Evolutionary conservation across 2,329 filamentous ascomycete species (phyloP).

Genomic region (Remersonia thermophila): DNA sequence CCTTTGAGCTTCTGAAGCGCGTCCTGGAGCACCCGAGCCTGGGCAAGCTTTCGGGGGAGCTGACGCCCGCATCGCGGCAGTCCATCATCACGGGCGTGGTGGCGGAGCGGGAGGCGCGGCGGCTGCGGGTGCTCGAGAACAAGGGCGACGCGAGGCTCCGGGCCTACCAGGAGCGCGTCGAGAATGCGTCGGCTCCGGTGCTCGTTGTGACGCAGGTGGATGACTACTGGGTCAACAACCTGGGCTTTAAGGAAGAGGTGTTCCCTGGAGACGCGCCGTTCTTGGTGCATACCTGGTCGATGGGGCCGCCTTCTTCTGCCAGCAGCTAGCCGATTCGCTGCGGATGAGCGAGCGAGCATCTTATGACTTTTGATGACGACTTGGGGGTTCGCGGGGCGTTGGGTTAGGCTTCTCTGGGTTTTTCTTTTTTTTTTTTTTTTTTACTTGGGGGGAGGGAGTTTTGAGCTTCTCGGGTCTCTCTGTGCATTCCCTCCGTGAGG

Average conservation of each 20-base stretch:
- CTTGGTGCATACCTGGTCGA: constrained; percentile 16
- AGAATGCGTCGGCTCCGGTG: constrained; percentile 9
- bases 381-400: too few relatives aligned
- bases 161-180: constrained; percentile 11
- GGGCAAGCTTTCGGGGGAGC: constrained; percentile 38
- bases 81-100: constrained; percentile 39
- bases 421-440: background rate
- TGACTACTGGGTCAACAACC: constrained; percentile 17
- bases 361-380: constrained; percentile 10
- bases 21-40: constrained; percentile 50
- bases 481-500: background rate
- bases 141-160: constrained; percentile 16
- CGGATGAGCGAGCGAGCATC: constrained; percentile 4
- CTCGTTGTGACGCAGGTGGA: constrained; percentile 11
- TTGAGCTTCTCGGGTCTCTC: constrained; percentile 4
- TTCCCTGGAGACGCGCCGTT: constrained; percentile 18
- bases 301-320: constrained; percentile 6
- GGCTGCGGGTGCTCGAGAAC: constrained; percentile 33
- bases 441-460: too few relatives aligned
- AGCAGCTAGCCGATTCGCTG: constrained; percentile 2
- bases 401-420: background rate
- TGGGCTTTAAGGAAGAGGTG: constrained; percentile 21
- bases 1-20: constrained; percentile 52
- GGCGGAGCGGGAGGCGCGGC: constrained; percentile 44
- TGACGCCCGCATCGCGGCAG: constrained; percentile 33